phyloP scores from a whole-genome alignment of 495 filamentous ascomycete species.

The Penicillium turbatum region DNA sequence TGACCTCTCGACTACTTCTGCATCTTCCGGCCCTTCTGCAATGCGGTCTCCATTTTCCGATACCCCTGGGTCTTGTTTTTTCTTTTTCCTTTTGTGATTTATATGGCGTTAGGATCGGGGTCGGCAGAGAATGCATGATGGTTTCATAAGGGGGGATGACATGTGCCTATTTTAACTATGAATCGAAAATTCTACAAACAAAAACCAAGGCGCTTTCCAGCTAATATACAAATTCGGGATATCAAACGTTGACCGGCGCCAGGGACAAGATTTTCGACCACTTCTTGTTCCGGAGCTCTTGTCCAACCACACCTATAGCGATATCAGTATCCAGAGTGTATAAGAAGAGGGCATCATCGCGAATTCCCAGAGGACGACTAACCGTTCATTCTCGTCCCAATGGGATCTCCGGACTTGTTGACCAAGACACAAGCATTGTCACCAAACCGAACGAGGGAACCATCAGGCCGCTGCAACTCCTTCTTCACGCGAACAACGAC shows the following conservation, averaged over 20 bases:
- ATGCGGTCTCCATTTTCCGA: conserved; percentile 26
- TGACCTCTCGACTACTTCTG: conserved; percentile 17
- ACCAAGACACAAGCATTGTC: conserved; percentile 98
- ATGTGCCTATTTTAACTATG: conserved; percentile 11
- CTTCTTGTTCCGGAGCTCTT: conserved; percentile 79
- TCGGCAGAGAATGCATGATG: not conserved
- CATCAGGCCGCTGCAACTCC: conserved; percentile 79
- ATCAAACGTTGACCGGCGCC: conserved; percentile 86
- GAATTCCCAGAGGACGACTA: conserved; percentile 17
- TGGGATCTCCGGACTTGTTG: conserved; percentile 93
- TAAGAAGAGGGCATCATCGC: not conserved
- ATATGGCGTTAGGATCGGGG: conserved; percentile 13
- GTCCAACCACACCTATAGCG: conserved; percentile 67
- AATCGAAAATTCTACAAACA: conserved; percentile 25
- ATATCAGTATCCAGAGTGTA: conserved; percentile 21
- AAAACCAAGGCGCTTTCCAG: conserved; percentile 34
- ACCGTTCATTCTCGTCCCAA: conserved; percentile 90
- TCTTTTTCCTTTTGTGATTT: conserved; percentile 9
- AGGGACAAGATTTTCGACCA: conserved; percentile 98
- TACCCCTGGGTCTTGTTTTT: conserved; percentile 31
- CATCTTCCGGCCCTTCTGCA: conserved; percentile 11
- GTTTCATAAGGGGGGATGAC: not conserved
- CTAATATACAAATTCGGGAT: conserved; percentile 24
- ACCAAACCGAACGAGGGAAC: conserved; percentile 85
- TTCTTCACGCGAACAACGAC: conserved; percentile 90